Percentiles rank a stretch among this genome's conserved stretches.
Conservation (phyloP, 768 basidiomycete genomes). For the Dentipellis sp. region DNA sequence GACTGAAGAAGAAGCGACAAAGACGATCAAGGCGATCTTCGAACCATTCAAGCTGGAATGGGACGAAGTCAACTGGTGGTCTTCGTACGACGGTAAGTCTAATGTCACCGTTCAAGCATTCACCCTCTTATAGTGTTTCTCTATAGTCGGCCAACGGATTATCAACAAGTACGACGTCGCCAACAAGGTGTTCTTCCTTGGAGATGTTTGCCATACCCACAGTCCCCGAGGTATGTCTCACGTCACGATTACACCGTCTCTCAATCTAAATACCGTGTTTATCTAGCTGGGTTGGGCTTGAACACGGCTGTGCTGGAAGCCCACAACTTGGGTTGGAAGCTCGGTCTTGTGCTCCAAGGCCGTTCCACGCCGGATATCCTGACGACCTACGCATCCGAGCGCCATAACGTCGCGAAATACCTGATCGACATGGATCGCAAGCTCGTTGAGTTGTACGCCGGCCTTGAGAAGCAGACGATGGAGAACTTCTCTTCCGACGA, state of each 20-base stretch:
- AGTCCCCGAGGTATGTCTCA: constrained; percentile 1
- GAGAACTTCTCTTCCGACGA: constrained; percentile 3
- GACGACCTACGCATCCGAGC: constrained; percentile 5
- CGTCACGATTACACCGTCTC: background rate
- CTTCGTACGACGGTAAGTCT: constrained; percentile 5
- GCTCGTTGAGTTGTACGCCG: constrained; percentile 5
- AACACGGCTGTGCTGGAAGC: constrained; percentile 6
- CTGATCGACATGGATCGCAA: constrained; percentile 5
- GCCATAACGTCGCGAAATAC: background rate
- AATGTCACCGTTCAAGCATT: background rate
- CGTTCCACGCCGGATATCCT: constrained; percentile 2
- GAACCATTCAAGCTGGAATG: constrained; percentile 4
- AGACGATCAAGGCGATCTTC: constrained; percentile 7
- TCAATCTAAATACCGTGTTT: background rate
- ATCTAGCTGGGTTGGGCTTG: constrained; percentile 3
- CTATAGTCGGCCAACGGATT: constrained; percentile 1
- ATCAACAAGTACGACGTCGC: constrained; percentile 6
- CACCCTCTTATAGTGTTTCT: background rate
- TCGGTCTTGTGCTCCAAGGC: constrained; percentile 1
- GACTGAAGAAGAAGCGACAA: constrained; percentile 2
- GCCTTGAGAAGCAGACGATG: constrained; percentile 6
- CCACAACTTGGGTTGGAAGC: constrained; percentile 7
- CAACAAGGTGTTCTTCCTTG: constrained; percentile 6
- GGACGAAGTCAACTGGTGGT: constrained; percentile 10
- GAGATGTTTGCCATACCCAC: constrained; percentile 7